Conservation (phyloP, 306 rosid species). For the Prunus davidiana region DNA sequence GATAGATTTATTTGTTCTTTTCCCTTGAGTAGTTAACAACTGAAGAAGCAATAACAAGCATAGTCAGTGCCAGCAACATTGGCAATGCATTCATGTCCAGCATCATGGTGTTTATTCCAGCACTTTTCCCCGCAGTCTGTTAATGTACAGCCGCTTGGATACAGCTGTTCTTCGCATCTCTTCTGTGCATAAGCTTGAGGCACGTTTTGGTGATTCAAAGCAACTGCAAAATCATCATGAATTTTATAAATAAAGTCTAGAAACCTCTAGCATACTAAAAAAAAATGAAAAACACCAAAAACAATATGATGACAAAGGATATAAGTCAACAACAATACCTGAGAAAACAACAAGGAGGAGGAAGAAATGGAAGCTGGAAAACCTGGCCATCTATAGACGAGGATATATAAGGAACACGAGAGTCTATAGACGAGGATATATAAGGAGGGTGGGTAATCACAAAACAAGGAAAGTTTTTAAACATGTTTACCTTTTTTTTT, state of each 20-base stretch:
- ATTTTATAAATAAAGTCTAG: too few species aligned
- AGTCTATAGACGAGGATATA: too few species aligned
- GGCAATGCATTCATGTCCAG: neutral
- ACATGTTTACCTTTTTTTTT: too few species aligned
- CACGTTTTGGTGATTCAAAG: neutral
- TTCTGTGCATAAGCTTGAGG: slow-evolving; percentile 2
- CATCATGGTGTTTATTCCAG: slow-evolving; percentile 3
- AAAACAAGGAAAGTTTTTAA: too few species aligned
- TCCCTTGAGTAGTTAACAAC: too few species aligned
- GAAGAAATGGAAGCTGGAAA: neutral
- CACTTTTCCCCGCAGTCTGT: neutral
- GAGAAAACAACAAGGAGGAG: neutral
- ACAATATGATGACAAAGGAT: neutral
- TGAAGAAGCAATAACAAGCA: too few species aligned
- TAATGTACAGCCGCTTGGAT: neutral
- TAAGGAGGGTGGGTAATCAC: too few species aligned
- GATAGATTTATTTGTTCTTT: too few species aligned
- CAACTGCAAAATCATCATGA: neutral
- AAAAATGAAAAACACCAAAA: neutral
- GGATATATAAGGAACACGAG: too few species aligned
- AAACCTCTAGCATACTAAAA: too few species aligned
- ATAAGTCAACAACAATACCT: neutral
- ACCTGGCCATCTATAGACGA: neutral
- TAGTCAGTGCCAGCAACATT: neutral
- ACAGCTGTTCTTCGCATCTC: neutral